These are phyloP conservation scores for Infundibulicybe gibba DNA, from an alignment of 768 basidiomycete species.

Conservation along the genomic window DNA sequence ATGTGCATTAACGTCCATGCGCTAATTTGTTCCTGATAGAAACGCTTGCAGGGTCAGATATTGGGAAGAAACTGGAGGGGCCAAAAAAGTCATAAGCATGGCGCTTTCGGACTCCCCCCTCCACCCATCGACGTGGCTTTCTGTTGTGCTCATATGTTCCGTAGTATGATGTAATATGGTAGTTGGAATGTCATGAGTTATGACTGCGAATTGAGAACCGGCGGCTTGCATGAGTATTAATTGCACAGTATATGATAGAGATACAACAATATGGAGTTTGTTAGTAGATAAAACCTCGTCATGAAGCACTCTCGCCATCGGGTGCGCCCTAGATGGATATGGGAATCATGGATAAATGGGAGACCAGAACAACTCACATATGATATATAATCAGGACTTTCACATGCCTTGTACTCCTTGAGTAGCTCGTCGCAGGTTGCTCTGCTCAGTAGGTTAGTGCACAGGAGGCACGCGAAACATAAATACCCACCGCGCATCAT, in stretches of 20 bases:
- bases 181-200: too few species aligned
- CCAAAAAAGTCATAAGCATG: slow-evolving; percentile 64
- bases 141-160: slow-evolving; percentile 20
- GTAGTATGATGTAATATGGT: too few species aligned
- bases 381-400: slow-evolving; percentile 91
- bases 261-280: background rate
- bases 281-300: background rate
- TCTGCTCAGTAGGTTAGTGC: slow-evolving; percentile 30
- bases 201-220: too few species aligned
- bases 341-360: background rate
- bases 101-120: slow-evolving; percentile 26
- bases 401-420: slow-evolving; percentile 95
- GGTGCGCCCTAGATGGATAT: slow-evolving; percentile 19
- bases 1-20: slow-evolving; percentile 17
- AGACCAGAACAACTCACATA: slow-evolving; percentile 48
- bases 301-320: slow-evolving; percentile 17
- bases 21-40: background rate
- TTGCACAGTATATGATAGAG: background rate
- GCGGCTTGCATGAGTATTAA: background rate
- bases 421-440: slow-evolving; percentile 84
- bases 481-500: slow-evolving; percentile 79
- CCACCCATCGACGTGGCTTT: slow-evolving; percentile 23
- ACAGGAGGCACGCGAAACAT: background rate
- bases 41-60: slow-evolving; percentile 54
- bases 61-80: slow-evolving; percentile 84